A percentile compares a stretch with the other conserved stretches of the same genome.
phyloP scores from a whole-genome alignment of 495 filamentous ascomycete species.

The Lentithecium fluviatile region DNA sequence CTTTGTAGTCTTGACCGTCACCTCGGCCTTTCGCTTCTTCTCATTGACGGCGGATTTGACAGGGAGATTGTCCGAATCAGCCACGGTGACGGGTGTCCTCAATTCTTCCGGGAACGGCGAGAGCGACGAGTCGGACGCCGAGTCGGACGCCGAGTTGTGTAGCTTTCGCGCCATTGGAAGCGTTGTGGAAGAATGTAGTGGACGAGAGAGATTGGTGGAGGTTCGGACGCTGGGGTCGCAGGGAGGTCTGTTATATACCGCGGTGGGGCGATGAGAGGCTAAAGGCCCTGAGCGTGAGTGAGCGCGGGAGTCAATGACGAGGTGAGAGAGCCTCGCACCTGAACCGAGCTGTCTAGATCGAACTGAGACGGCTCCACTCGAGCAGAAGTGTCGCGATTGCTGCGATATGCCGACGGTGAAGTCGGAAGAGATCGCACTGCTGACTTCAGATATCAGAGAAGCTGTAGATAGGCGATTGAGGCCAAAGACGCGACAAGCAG shows the following conservation, averaged over 20 bases:
- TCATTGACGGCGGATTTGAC: conserved; percentile 2
- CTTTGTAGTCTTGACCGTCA: conserved; percentile 4
- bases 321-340: too few species aligned
- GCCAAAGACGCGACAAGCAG: too few species aligned
- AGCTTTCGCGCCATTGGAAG: conserved; percentile 2
- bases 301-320: too few species aligned
- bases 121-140: conserved; percentile 14
- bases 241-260: neutral
- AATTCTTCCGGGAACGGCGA: conserved; percentile 6
- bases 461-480: too few species aligned
- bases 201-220: neutral
- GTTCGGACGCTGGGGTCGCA: neutral
- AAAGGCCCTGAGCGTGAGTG: neutral
- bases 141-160: neutral
- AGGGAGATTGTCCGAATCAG: neutral
- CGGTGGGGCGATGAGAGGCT: neutral
- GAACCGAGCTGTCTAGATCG: too few species aligned
- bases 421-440: too few species aligned
- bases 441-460: too few species aligned
- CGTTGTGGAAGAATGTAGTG: neutral
- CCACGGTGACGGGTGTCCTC: neutral
- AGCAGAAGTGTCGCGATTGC: too few species aligned
- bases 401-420: too few species aligned
- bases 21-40: conserved; percentile 16
- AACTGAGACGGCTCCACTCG: too few species aligned